Conservation (phyloP, 495 filamentous ascomycete genomes). For the Neurospora cerealis region DNA sequence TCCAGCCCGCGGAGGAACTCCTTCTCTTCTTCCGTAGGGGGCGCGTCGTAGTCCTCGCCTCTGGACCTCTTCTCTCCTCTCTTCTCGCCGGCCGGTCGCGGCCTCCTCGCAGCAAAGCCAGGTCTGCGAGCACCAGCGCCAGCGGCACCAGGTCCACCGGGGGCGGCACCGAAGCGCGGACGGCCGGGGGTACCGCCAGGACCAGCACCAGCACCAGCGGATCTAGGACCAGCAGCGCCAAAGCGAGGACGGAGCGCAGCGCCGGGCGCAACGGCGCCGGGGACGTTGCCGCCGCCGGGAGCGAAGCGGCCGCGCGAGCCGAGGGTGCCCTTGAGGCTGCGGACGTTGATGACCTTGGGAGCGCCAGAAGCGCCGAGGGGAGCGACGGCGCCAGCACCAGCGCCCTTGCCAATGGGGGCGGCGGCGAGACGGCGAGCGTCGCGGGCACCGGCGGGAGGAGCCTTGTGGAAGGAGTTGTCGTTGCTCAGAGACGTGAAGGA, state of each 20-base stretch:
- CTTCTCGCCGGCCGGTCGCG: background rate
- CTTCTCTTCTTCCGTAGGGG: conserved; percentile 7
- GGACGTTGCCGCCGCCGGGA: background rate
- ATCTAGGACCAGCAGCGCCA: too few relatives aligned
- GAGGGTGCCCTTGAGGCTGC: conserved; percentile 14
- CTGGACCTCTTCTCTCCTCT: background rate
- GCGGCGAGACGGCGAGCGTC: conserved; percentile 13
- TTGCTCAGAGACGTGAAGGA: background rate
- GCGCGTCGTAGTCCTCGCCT: background rate
- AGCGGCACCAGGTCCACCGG: background rate
- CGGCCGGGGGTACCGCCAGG: background rate
- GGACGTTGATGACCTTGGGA: conserved; percentile 19
- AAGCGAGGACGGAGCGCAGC: background rate
- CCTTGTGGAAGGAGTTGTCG: background rate
- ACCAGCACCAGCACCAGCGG: background rate
- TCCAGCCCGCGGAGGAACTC: conserved; percentile 14
- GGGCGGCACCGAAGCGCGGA: background rate
- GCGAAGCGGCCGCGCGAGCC: conserved; percentile 1
- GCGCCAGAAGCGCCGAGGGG: background rate
- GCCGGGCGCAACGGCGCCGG: background rate
- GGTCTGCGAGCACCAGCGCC: background rate
- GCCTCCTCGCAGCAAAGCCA: background rate
- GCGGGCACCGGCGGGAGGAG: background rate
- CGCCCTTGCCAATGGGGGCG: background rate
- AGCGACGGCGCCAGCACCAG: too few relatives aligned